phyloP scores from a whole-genome alignment of 192 early-diverging fungal genomes.

The Lobosporangium transversale region DNA sequence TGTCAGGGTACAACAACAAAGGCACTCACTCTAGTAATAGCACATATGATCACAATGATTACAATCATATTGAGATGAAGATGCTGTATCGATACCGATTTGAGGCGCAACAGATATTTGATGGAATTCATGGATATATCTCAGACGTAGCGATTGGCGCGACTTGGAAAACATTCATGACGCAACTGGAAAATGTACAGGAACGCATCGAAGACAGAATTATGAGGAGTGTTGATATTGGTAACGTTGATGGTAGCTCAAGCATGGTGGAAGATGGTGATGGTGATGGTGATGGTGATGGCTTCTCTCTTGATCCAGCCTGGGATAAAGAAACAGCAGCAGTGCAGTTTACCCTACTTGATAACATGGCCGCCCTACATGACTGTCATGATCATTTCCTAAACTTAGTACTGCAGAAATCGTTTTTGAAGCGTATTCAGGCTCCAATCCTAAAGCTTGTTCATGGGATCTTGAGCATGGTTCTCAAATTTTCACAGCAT shows the following conservation, averaged over 20 bases:
- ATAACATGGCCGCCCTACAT: conserved; percentile 49
- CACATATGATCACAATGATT: not conserved
- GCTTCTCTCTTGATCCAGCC: conserved; percentile 8
- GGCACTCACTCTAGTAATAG: not conserved
- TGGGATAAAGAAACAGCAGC: conserved; percentile 6
- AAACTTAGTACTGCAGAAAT: conserved; percentile 58
- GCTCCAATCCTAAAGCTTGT: conserved; percentile 52
- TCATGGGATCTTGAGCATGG: conserved; percentile 42
- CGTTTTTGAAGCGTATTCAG: conserved; percentile 58
- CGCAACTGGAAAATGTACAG: conserved; percentile 27
- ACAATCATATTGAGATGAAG: conserved; percentile 5
- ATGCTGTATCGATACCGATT: conserved; percentile 57
- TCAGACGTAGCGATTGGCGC: conserved; percentile 53
- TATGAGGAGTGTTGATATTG: conserved; percentile 4
- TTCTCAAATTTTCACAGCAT: conserved; percentile 32
- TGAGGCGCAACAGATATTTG: conserved; percentile 59
- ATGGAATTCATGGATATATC: conserved; percentile 56
- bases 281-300: not conserved
- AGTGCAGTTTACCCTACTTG: not conserved
- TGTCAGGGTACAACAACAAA: not conserved
- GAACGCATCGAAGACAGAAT: conserved; percentile 31
- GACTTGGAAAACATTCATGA: conserved; percentile 59
- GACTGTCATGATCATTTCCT: conserved; percentile 58
- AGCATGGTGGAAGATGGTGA: not conserved
- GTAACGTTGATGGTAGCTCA: not conserved